These are phyloP conservation scores for Multifurca ochricompacta DNA, from an alignment of 768 basidiomycete species.

Conservation along the genomic window DNA sequence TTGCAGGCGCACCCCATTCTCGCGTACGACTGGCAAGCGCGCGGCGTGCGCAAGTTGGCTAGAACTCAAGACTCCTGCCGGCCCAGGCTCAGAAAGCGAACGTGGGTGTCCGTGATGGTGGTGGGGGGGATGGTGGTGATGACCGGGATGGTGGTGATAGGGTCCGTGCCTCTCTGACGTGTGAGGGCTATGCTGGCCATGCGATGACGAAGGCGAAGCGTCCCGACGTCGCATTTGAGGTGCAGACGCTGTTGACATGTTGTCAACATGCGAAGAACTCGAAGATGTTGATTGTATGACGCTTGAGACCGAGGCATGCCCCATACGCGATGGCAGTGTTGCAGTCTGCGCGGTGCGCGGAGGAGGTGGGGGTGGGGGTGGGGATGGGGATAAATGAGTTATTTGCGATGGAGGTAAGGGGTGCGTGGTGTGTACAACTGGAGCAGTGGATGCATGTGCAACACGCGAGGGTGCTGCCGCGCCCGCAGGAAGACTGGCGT, in stretches of 20 bases:
- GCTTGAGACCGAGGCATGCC: not conserved
- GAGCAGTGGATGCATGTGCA: not conserved
- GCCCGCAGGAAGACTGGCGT: not conserved
- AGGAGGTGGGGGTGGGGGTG: slow-evolving; percentile 1
- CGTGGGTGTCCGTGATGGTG: slow-evolving; percentile 15
- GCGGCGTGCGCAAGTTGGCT: slow-evolving; percentile 56
- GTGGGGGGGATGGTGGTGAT: too few relatives aligned
- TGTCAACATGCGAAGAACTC: slow-evolving; percentile 9
- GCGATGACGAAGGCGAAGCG: slow-evolving; percentile 10
- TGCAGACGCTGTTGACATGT: slow-evolving; percentile 3
- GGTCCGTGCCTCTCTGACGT: not conserved
- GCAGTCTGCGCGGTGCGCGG: not conserved
- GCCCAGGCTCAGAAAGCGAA: slow-evolving; percentile 29
- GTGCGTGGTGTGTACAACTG: not conserved
- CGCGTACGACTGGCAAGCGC: slow-evolving; percentile 53
- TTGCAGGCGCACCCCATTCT: slow-evolving; percentile 53
- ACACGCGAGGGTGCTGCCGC: slow-evolving; percentile 3
- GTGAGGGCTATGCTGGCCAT: slow-evolving; percentile 2
- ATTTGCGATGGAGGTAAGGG: not conserved
- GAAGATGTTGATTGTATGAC: slow-evolving; percentile 3
- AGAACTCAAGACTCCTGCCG: slow-evolving; percentile 44
- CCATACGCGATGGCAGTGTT: not conserved
- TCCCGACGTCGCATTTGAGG: slow-evolving; percentile 8
- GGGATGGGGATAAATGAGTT: not conserved
- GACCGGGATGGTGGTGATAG: slow-evolving; percentile 4